Evolutionary conservation across 331 rosid genomes (phyloP).

Genomic region (Telfairia occidentalis): DNA sequence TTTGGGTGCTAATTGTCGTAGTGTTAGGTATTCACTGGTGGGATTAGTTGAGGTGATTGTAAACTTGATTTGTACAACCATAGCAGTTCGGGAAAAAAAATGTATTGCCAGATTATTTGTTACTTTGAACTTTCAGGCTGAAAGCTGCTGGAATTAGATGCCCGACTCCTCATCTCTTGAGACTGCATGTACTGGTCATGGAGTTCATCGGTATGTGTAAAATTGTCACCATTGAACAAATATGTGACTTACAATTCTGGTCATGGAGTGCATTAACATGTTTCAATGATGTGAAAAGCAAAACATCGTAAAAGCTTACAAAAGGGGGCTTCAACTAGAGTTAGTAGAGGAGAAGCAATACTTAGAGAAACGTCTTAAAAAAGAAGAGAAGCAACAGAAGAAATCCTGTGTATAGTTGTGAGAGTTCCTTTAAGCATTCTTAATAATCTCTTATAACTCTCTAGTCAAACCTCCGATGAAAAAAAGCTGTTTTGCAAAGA

Average conservation of each 20-base stretch:
- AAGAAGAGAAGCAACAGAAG: background rate
- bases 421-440: background rate
- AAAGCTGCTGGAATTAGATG: constrained; percentile 80
- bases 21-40: background rate
- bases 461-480: background rate
- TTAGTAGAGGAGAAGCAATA: background rate
- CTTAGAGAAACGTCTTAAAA: background rate
- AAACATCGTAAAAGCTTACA: background rate
- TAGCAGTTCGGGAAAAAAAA: too few species aligned
- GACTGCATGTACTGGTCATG: constrained; percentile 80
- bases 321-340: background rate
- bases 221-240: too few species aligned
- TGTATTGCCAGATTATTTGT: background rate
- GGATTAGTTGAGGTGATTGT: background rate
- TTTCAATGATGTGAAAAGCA: background rate
- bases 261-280: constrained; percentile 86
- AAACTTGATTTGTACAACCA: background rate
- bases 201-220: constrained; percentile 86
- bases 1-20: background rate
- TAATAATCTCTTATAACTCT: background rate
- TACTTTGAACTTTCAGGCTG: constrained; percentile 41
- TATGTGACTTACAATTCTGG: too few species aligned
- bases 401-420: background rate
- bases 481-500: background rate
- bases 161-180: constrained; percentile 49